Conservation (phyloP, 345 rosid species). For the Excoecaria cochinchinensis region DNA sequence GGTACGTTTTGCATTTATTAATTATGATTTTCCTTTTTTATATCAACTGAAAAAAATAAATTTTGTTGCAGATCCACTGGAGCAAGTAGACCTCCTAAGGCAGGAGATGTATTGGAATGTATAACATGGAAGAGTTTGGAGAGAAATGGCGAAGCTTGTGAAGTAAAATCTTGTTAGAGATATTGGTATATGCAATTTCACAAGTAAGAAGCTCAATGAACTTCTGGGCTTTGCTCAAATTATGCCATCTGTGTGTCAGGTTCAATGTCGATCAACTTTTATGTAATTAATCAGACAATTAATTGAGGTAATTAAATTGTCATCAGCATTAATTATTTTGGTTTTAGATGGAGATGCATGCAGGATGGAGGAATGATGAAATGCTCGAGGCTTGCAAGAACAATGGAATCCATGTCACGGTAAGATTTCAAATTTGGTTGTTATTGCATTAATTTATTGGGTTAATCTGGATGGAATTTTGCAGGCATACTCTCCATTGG, state of each 20-base stretch:
- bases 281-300: background rate
- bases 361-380: constrained; percentile 64
- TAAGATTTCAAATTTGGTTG: constrained; percentile 15
- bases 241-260: constrained; percentile 53
- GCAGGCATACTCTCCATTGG: constrained; percentile 56
- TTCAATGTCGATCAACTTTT: background rate
- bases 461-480: background rate
- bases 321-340: background rate
- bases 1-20: constrained; percentile 15
- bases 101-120: constrained; percentile 42
- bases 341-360: constrained; percentile 64
- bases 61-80: constrained; percentile 49
- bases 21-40: background rate
- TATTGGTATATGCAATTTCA: constrained; percentile 52
- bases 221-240: constrained; percentile 35
- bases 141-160: constrained; percentile 57
- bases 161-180: constrained; percentile 41
- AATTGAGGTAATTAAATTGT: background rate
- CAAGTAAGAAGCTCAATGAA: constrained; percentile 47
- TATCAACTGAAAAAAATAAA: too few relatives aligned
- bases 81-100: constrained; percentile 47
- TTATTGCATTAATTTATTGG: background rate
- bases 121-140: constrained; percentile 66
- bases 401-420: constrained; percentile 52
- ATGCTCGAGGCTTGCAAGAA: constrained; percentile 44